These are phyloP conservation scores for Zea luxurians DNA, from an alignment of 176 grass and related monocot genomes.

Conservation along the genomic window DNA sequence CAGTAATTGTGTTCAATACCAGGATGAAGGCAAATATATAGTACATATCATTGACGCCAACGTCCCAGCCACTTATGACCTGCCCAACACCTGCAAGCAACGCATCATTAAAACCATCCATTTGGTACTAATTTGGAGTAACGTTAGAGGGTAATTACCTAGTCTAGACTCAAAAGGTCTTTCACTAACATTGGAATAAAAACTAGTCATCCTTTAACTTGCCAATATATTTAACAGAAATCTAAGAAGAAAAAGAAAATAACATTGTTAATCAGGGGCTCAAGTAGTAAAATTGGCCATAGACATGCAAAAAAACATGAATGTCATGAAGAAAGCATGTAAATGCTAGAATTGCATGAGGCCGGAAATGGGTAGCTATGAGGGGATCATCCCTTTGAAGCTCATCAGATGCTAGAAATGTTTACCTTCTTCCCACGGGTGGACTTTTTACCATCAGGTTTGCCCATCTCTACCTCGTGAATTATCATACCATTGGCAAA, in stretches of 20 bases:
- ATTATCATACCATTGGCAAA: slow-evolving; percentile 81
- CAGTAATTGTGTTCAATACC: background rate
- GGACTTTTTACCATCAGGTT: slow-evolving; percentile 82
- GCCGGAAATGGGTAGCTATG: background rate
- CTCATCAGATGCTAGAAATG: background rate
- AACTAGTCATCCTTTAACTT: slow-evolving; percentile 85
- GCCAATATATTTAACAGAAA: slow-evolving; percentile 82
- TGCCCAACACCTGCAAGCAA: slow-evolving; percentile 65
- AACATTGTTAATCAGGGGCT: background rate
- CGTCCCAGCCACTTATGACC: slow-evolving; percentile 94
- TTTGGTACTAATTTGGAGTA: background rate
- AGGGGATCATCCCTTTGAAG: background rate
- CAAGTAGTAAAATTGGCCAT: background rate
- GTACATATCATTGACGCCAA: slow-evolving; percentile 69
- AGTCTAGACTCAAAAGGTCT: slow-evolving; percentile 79
- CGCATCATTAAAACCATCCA: background rate
- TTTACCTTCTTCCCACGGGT: slow-evolving; percentile 66
- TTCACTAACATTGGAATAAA: slow-evolving; percentile 71
- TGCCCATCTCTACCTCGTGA: slow-evolving; percentile 68
- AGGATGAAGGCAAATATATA: background rate
- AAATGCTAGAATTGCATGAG: background rate
- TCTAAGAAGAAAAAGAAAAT: slow-evolving; percentile 39
- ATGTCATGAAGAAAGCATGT: background rate
- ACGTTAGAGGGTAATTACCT: slow-evolving; percentile 46
- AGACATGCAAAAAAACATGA: background rate